Base-by-base conservation (phyloP, 2,329 filamentous ascomycete genomes). In the Botryotinia narcissicola region DNA sequence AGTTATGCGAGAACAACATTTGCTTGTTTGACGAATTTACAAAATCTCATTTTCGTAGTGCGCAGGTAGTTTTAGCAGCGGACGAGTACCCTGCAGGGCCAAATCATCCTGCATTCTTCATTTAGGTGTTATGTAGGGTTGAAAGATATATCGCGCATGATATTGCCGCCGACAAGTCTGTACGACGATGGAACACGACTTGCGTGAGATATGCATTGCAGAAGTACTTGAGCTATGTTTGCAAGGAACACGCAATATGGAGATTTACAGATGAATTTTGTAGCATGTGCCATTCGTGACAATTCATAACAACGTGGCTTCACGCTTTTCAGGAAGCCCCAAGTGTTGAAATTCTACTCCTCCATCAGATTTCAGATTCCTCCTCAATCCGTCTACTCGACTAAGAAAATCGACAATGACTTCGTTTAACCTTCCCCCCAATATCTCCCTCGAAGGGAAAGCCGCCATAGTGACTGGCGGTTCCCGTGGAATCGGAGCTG, bases 401-500 rank as follows among this genome's bases (percentile, higher is more conserved):
- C 14, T 57, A 29, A 57, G 14, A 57, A 57, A 32, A 57, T 1
- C 9, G n/a, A 57, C 14, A 29, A 57, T 57, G 51, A 57, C n/a
- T 57, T 57, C 51, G 51, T 57, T 57, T 9, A 57, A 57, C n/a
- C 51, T 57, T 18, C 51, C 51, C 51, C 51, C 51, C 14, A 57
- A 57, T 57, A 57, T 57, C n/a, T 57, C 72, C 16, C 73, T 76
- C 20, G 44, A 61, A 32, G 73, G 70, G 10, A 75, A 76, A 57
- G 60, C 71, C 25, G 76, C 76, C 37, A 63, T 76, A 57, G 72
- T 84, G 63, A 75, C 79, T 54, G 81, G 80, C 61, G 84, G 83
- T 73, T 86, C 86, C 73, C 87, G 87, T 74, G 88, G 88, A 74
- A 89, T 90, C 76, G 89, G 88, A 51, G 84, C 85, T 68, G 87